Evolutionary conservation across 495 filamentous ascomycete species (phyloP).

Genomic region (Clohesyomyces aquaticus): DNA sequence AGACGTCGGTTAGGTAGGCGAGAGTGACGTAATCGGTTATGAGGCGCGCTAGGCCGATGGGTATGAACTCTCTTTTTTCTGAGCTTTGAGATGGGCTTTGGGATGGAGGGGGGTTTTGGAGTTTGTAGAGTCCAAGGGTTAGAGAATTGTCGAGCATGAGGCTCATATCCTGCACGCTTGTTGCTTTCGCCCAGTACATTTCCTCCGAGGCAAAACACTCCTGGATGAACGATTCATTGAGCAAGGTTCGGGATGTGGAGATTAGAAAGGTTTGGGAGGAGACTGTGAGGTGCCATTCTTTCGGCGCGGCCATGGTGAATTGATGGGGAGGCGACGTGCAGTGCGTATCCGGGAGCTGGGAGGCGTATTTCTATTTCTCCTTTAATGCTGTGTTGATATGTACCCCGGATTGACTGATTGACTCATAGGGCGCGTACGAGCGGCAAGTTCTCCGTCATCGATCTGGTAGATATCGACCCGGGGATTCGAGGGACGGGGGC

Average conservation of each 20-base stretch:
- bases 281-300: slow-evolving; percentile 31
- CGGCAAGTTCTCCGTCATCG: neutral
- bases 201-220: slow-evolving; percentile 38
- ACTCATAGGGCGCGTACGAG: neutral
- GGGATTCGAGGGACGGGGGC: too few relatives aligned
- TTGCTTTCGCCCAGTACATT: slow-evolving; percentile 44
- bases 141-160: slow-evolving; percentile 42
- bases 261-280: slow-evolving; percentile 32
- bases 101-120: neutral
- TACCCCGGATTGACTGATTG: neutral
- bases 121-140: slow-evolving; percentile 44
- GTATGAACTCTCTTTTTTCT: slow-evolving; percentile 12
- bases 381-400: too few relatives aligned
- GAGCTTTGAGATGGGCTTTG: too few relatives aligned
- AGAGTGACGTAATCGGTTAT: slow-evolving; percentile 68
- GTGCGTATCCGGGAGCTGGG: too few relatives aligned
- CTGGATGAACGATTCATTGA: slow-evolving; percentile 43
- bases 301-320: too few relatives aligned
- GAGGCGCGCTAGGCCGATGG: slow-evolving; percentile 65
- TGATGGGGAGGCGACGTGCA: too few relatives aligned
- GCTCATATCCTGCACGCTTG: slow-evolving; percentile 24
- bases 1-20: slow-evolving; percentile 74
- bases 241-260: slow-evolving; percentile 31
- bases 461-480: too few relatives aligned
- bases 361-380: too few relatives aligned